These are phyloP conservation scores for Priceomyces medius DNA, from an alignment of 805 yeast genomes.

Conservation along the genomic window DNA sequence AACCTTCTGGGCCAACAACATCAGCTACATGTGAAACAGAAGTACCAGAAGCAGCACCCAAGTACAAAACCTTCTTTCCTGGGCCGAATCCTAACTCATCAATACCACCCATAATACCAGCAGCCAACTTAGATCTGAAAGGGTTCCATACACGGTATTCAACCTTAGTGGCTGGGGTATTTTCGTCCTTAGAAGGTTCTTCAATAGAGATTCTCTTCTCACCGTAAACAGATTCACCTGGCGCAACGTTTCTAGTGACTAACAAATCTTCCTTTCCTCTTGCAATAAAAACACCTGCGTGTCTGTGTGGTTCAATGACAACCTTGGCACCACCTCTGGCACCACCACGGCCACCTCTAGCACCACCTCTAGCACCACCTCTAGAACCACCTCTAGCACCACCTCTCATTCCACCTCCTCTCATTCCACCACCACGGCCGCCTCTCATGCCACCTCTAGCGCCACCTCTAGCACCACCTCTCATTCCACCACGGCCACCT, in stretches of 20 bases:
- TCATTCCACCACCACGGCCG: slow-evolving; percentile 42
- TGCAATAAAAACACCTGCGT: slow-evolving; percentile 98
- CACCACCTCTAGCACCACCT: slow-evolving; percentile 48
- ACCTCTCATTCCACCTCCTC: slow-evolving; percentile 35
- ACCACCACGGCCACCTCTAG: slow-evolving; percentile 78
- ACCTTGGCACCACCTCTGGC: slow-evolving; percentile 93
- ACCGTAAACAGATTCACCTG: slow-evolving; percentile 98
- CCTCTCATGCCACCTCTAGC: slow-evolving; percentile 56
- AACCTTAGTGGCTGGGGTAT: slow-evolving; percentile 85
- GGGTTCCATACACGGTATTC: slow-evolving; percentile 99
- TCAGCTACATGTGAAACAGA: slow-evolving; percentile 98
- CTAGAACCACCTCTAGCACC: slow-evolving; percentile 37
- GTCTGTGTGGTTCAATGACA: slow-evolving; percentile 97
- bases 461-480: slow-evolving; percentile 56
- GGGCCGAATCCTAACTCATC: slow-evolving; percentile 97
- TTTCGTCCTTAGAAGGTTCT: slow-evolving; percentile 86
- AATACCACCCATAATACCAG: slow-evolving; percentile 99
- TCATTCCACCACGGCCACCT: slow-evolving; percentile 47
- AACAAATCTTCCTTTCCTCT: slow-evolving; percentile 99
- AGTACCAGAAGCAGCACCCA: slow-evolving; percentile 99
- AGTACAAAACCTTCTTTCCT: slow-evolving; percentile 93
- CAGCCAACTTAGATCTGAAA: slow-evolving; percentile 98
- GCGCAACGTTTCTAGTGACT: slow-evolving; percentile 94
- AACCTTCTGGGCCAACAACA: slow-evolving; percentile 98
- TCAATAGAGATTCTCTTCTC: slow-evolving; percentile 95